A percentile compares a stretch with the other conserved stretches of the same genome.
Evolutionary conservation across 257 asterid species (phyloP).

Genomic region (Nicotiana noctiflora): DNA sequence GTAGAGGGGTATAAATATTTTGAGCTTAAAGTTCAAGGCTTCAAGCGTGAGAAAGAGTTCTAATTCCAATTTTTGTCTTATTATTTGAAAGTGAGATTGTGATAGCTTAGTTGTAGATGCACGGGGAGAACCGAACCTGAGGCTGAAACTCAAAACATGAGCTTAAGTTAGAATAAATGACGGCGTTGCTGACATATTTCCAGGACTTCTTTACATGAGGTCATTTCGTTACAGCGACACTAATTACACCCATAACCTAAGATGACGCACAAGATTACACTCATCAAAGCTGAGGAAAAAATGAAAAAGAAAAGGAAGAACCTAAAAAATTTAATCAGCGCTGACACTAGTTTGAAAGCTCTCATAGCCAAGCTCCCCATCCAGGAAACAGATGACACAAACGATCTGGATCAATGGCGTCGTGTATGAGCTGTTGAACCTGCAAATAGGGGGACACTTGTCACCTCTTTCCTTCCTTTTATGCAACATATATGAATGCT

Average conservation of each 20-base stretch:
- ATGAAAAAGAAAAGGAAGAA: neutral
- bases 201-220: neutral
- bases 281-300: neutral
- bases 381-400: constrained; percentile 96
- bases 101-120: neutral
- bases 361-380: constrained; percentile 97
- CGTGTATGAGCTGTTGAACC: constrained; percentile 98
- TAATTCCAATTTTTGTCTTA: neutral
- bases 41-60: neutral
- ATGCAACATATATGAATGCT: neutral
- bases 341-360: neutral
- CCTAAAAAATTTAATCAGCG: neutral
- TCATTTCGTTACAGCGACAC: neutral
- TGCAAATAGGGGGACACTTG: neutral
- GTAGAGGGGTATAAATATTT: neutral
- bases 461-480: neutral
- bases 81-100: neutral
- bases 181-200: neutral
- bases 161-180: neutral
- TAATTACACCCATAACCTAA: neutral
- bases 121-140: neutral
- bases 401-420: constrained; percentile 89
- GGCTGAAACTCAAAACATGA: neutral
- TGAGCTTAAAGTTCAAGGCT: neutral
- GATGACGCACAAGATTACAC: neutral